Evolutionary conservation across 1,139 yeast genomes (phyloP), one percentile per base, ranked within the genome.

Genomic region (Debaryomyces robertsiae): DNA sequence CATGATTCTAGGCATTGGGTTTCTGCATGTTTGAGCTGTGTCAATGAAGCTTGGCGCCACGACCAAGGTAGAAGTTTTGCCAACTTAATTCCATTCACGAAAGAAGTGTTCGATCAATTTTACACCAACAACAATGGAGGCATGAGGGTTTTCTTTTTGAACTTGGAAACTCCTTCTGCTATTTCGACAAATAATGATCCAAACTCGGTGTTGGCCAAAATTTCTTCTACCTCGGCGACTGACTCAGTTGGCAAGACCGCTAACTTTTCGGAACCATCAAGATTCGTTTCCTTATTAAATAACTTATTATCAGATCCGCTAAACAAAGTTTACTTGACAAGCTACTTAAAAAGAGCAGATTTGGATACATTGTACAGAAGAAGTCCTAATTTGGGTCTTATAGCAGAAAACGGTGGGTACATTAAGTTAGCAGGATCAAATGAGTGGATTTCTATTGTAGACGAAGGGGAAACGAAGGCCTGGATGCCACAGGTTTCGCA

Each of bases 321-420:
- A 9, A 89, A 87, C 53, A 68, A 75, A 39, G 93, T 91, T 1
- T 91, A 84, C 55, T 74, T 91, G 6, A 72, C 84, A 40, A 82
- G 90, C 49, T 78, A 80, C 39, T 76, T 83, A 51, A 79, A 81
- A 40, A 73, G 84, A 45, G 62, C 73, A 2, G 84, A 82, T 31
- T 67, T 90, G 55, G 88, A 85, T 48, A 72, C 86, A 38, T 62
- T 81, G 40, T 90, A 83, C 62, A 73, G 84, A 28, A 76, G 90
- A 46, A 75, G 81, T 9, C 81, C 84, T 1, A 78, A 77, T 31
- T 58, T 91, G 27, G 98, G 98, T 0, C 68, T 91, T 39, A 81
- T 91, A 49, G 95, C 96, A 1, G 98, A 91, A 60, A 83, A 85
- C 57, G 98, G 98, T 28, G 95, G 90, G 2, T 82, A 70, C 49